Evolutionary conservation across 108 stramenopile species (phyloP), one percentile per base, ranked within the genome.

Genomic region (Pseudonitzschia pungens): DNA sequence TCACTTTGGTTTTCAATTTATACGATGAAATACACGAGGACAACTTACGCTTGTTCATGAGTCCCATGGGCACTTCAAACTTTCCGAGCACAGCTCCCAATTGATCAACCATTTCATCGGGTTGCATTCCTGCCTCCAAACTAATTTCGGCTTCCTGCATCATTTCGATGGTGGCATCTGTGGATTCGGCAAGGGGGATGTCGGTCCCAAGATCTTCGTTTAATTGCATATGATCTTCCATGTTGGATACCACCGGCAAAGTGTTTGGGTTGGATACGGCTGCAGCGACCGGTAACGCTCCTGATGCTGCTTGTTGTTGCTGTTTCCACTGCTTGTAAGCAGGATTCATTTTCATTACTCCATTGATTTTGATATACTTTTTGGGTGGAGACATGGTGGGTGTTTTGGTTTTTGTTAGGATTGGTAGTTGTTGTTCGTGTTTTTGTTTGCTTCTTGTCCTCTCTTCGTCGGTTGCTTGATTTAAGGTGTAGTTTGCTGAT

Each of bases 41-140:
- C 52, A 55, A 42, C 52, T 53, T 55, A 55, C 53, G 54, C 32
- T 78, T 85, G 71, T 80, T 77, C 77, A 83, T 77, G 59, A 85
- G 78, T 33, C 84, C 84, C 68, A 81, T 81, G 65, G 84, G 84
- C 26, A 81, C 84, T 69, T 83, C 84, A 55, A 83, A 85, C 66
- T 85, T 85, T 71, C 48, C 60, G 50, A 85, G 42, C 9, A 85
- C 50, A 16, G 40, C 48, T 18, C 80, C 80, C 28, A 85, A 48
- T 40, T 74, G 73, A 51, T 85, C 84, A 0, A 81, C 81, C 81
- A 81, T 81, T 22, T 44, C 59, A 64, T 78, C 82, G 26, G 82
- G 67, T 45, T 62, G 29, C 79, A 77, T 84, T 42, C 83, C 83
- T 2, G 79, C 79, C 44, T 74, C 79, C 0, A 77, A 22, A 51